A percentile compares a stretch with the other conserved stretches of the same genome.
Evolutionary conservation across 2,329 filamentous ascomycete genomes (phyloP).

Genomic region (Monilinia fructigena): DNA sequence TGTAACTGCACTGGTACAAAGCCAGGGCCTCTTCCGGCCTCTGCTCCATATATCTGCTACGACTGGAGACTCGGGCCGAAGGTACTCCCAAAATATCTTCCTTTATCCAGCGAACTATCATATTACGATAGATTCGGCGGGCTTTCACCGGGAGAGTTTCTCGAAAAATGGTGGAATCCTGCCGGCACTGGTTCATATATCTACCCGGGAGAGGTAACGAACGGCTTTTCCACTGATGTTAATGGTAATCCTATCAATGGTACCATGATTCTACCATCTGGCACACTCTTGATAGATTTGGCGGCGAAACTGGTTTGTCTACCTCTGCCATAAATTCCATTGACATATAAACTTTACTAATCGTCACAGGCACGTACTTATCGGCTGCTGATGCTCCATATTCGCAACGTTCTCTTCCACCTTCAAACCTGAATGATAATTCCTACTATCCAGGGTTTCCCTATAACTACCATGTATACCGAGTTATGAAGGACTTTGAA

Average conservation of each 20-base stretch:
- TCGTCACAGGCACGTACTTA: slow-evolving; percentile 2
- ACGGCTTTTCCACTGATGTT: slow-evolving; percentile 14
- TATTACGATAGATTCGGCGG: slow-evolving; percentile 20
- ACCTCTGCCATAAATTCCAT: background rate
- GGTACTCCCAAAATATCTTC: slow-evolving; percentile 14
- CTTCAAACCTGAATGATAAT: slow-evolving; percentile 14
- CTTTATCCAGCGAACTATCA: slow-evolving; percentile 14
- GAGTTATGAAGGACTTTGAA: background rate
- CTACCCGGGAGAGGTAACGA: slow-evolving; percentile 1
- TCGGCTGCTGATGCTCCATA: slow-evolving; percentile 13
- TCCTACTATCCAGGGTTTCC: slow-evolving; percentile 4
- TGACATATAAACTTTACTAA: background rate
- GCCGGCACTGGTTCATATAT: background rate
- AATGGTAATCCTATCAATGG: slow-evolving; percentile 16
- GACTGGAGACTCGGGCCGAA: slow-evolving; percentile 17
- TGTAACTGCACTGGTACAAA: slow-evolving; percentile 21
- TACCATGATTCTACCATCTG: background rate
- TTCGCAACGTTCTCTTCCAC: slow-evolving; percentile 11
- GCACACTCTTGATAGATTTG: slow-evolving; percentile 19
- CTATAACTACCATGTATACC: slow-evolving; percentile 18
- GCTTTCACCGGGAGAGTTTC: slow-evolving; percentile 13
- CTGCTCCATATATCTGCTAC: slow-evolving; percentile 15
- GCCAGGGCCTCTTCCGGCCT: background rate
- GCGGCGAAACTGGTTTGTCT: slow-evolving; percentile 19
- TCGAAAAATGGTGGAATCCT: slow-evolving; percentile 11